Evolutionary conservation across 208 protist species (phyloP).

Genomic region (Leishmania major): DNA sequence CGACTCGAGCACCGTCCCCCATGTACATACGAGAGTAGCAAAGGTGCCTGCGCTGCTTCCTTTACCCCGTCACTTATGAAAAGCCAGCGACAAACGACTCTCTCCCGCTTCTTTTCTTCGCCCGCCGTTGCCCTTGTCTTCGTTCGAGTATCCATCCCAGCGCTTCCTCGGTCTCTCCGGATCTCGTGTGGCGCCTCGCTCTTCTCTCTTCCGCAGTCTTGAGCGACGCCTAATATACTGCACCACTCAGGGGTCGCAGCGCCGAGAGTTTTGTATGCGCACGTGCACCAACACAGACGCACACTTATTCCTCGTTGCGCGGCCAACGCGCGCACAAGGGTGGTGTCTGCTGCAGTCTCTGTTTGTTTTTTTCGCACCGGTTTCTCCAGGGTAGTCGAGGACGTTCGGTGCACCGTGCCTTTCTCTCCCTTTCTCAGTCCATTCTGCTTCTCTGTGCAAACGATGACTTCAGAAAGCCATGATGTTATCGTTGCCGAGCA

Average conservation of each 20-base stretch:
- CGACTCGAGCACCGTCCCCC: too few relatives aligned
- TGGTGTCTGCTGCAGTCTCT: background rate
- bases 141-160: background rate
- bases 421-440: background rate
- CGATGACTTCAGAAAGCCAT: background rate
- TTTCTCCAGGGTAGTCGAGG: background rate
- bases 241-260: background rate
- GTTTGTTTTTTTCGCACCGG: background rate
- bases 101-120: background rate
- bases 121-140: background rate
- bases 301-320: background rate
- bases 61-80: background rate
- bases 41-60: background rate
- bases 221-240: too few relatives aligned
- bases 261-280: too few relatives aligned
- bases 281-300: background rate
- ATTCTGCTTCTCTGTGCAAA: background rate
- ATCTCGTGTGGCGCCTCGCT: background rate
- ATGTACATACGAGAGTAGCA: background rate
- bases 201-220: background rate
- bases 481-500: slow-evolving; percentile 8
- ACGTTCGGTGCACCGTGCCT: background rate
- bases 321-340: background rate
- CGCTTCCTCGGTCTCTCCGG: background rate
- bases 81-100: background rate